Evolutionary conservation across 345 rosid genomes (phyloP), one percentile per base, ranked within the genome.

Genomic region (Acer saccharum): DNA sequence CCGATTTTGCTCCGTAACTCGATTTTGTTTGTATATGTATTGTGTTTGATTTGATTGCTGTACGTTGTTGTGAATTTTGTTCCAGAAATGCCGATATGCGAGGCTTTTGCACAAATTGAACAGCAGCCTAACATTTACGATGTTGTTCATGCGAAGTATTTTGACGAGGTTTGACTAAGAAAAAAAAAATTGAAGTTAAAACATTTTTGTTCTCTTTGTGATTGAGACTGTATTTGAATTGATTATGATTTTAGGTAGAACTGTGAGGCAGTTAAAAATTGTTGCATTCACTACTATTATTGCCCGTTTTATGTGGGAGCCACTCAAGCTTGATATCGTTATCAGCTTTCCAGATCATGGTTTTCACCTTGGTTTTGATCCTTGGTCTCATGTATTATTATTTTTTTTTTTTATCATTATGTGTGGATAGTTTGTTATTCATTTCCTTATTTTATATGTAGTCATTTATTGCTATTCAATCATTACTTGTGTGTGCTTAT

Each of bases 341-440:
- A 90, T 96, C 67, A 91, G 99, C 87, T 92, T 94, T 81, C 99
- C 97, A 0, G 99, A 96, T 84, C 98, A 96, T 68, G 99, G 99
- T 2, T 96, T 96, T 84, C 98, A 96, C 81, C 94, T 96, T 52
- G 89, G 97, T 4, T 96, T 96, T 78, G 99, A 96, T 87, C 95
- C 99, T 43, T 94, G 25, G 97, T 94, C 99, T 18, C 99, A 94
- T 94, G 99, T 94, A 79, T 68, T 72, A 27, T 27, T 27, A 27
- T 27, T 27, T 0, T 27, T 27, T 27, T 27, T 27, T 27, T 0
- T 27, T 27, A 1, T 14, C 68, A 70, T 72, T 12, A 62, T 12
- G n/a, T 48, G 46, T 46, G 0, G 32, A 21, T 62, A 3, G 12
- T 43, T 29, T 71, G 39, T 27, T 17, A 13, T 67, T 52, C 17